Evolutionary conservation across 2,329 filamentous ascomycete species (phyloP), one percentile per base, ranked within the genome.

Genomic region (Gnomoniopsis smithogilvyi): DNA sequence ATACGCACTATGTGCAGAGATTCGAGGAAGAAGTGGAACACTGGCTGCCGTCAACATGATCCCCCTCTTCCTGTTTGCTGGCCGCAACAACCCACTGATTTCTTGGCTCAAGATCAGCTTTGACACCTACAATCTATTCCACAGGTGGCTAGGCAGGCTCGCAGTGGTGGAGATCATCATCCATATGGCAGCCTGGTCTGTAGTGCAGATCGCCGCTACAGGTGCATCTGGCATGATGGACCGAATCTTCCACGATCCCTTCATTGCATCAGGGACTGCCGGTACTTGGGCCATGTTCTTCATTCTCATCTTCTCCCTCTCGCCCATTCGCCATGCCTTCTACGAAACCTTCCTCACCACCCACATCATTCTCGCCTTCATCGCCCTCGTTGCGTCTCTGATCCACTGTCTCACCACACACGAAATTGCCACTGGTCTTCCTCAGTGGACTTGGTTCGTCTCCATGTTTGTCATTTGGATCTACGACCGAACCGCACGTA

Each of bases 301-400:
- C 48, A 78, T 98, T 49, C 69, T 90, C 56, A 68, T 96, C 54
- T 78, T 88, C 30, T 88, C 92, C 11, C 77, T 90, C 56, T 94
- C 92, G 2, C 89, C 92, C 0, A 70, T 99, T 54, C 88, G 95
- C 62, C 94, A 97, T 73, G 92, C 93, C 43, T 97, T 96, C 72
- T 99, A 99, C 77, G 95, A 99, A 76, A 96, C 92, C 1, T 99
- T 99, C 76, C 82, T 98, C 67, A 91, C 90, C 70, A 75, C 89
- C 33, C 95, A 98, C 75, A 92, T 96, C 66, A 72, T 90, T 41
- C 76, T 96, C 53, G 92, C 88, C 43, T 73, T 88, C 38, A 69
- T 91, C 56, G 78, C 80, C 51, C 83, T 97, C 53, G 78, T 84
- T 58, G 88, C 87, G 67, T 86, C 93, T 10, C 95, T 88, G 82